Percentiles rank a stretch among this genome's conserved stretches.
Conservation (phyloP, 495 filamentous ascomycete genomes). For the Pseudotulostoma volvatum region DNA sequence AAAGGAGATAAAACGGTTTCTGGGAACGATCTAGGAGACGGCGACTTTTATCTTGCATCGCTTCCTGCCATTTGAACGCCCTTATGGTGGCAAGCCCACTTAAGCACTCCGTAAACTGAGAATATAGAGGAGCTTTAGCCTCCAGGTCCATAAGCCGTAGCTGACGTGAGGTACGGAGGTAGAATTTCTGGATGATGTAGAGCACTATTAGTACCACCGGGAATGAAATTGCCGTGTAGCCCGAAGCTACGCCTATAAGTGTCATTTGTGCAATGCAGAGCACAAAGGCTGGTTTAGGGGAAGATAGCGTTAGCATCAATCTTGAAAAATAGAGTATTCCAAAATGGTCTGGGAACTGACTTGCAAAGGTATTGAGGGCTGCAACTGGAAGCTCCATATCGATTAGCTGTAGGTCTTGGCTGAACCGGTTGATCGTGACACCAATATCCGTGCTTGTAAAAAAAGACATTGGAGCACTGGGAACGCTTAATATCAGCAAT, state of each 20-base stretch:
- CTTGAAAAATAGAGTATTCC: too few species aligned
- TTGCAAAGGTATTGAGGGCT: constrained; percentile 31
- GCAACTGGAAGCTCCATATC: constrained; percentile 38
- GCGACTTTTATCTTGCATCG: constrained; percentile 43
- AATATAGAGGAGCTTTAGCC: constrained; percentile 46
- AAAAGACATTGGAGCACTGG: constrained; percentile 29
- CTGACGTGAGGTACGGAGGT: constrained; percentile 47
- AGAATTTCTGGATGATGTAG: constrained; percentile 41
- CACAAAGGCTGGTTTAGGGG: constrained; percentile 16
- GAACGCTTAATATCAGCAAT: not conserved
- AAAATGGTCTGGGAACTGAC: too few species aligned
- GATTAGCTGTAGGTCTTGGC: constrained; percentile 43
- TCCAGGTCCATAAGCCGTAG: constrained; percentile 42
- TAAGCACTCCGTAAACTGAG: constrained; percentile 50
- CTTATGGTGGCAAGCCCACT: constrained; percentile 55
- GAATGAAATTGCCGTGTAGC: constrained; percentile 34
- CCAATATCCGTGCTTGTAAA: constrained; percentile 32
- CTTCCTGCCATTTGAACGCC: constrained; percentile 45
- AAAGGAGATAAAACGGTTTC: constrained; percentile 38
- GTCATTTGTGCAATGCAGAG: constrained; percentile 33
- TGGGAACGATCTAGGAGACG: constrained; percentile 39
- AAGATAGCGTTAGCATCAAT: not conserved
- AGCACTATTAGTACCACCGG: constrained; percentile 30
- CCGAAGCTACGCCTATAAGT: constrained; percentile 32
- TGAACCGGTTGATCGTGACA: constrained; percentile 36